Evolutionary conservation across 2,329 filamentous ascomycete genomes (phyloP), one percentile per base, ranked within the genome.

Genomic region (Apiospora malaysiana): DNA sequence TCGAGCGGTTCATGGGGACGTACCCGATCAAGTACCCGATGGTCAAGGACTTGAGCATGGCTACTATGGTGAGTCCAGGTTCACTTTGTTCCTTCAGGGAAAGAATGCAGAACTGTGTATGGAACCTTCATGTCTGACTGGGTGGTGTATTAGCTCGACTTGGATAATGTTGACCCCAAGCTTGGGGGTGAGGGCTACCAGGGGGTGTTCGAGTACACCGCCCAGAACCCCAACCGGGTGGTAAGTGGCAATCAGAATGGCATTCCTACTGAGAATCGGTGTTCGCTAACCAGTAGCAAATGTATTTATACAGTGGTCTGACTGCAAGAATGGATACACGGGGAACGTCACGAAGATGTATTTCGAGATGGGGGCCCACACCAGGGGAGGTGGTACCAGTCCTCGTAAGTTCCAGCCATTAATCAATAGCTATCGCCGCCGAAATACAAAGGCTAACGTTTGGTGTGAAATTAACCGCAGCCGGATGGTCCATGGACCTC

Each of bases 401-500:
- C 18, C 49, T 7, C 72, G 72, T 74, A 73, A 21, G 72, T 68
- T 18, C 32, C 16, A 45, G 9, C 40, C 40, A 42, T 9, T 14
- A 9, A 4, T 42, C 40, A 2, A 42, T 42, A 5, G 40, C 8
- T 42, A 9, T 42, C 10, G 40, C 12, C 6, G 40, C 40, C 8
- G 40, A 9, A 42, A 9, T 14, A 46, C 43, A 18, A 2, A n/a
- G 8, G 42, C 70, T 71, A 47, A 73, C 37, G 23, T 16, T 43
- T 8, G 18, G 12, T 45, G 16, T 16, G 12, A 14, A 16, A 45
- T 1, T 14, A 14, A 18, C 8, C 23, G 37, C 21, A 75, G 73
- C 73, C 59, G 74, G 73, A 9, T 74, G 74, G 73, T 71, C 71
- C 10, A 75, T 75, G 74, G 71, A 74, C 42, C 70, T 75, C 23